Conservation (phyloP, 208 protist species). For the Acanthamoeba triangularis region DNA sequence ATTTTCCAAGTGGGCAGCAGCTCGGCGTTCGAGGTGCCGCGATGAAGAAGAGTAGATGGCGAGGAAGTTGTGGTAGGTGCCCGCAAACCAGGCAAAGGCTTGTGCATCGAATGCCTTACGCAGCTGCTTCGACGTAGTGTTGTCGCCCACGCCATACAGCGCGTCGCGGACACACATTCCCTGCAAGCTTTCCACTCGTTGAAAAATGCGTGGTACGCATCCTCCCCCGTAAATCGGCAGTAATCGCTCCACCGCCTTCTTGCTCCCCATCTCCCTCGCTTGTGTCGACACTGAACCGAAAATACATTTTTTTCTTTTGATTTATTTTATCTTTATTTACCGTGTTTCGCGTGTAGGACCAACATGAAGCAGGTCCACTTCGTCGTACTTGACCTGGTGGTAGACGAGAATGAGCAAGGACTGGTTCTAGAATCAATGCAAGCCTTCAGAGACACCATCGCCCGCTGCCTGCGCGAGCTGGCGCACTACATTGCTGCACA, state of each 20-base stretch:
- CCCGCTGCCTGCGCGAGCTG: not conserved
- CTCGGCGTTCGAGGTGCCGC: not conserved
- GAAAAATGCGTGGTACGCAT: no score
- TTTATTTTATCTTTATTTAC: not conserved
- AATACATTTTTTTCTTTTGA: no score
- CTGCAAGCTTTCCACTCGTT: not conserved
- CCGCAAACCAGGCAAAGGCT: constrained; percentile 40
- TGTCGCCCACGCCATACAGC: constrained; percentile 36
- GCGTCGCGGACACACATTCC: not conserved
- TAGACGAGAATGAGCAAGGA: not conserved
- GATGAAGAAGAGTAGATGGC: not conserved
- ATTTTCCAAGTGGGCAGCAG: not conserved
- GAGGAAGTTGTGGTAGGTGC: constrained; percentile 73
- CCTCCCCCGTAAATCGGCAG: not conserved
- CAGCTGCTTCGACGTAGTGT: not conserved
- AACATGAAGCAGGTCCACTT: constrained; percentile 22
- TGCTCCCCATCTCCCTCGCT: no score
- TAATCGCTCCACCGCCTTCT: not conserved
- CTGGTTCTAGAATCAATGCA: not conserved
- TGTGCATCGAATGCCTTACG: not conserved
- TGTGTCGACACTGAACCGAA: no score
- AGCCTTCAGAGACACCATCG: not conserved
- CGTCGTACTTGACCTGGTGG: not conserved
- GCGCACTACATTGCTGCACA: constrained; percentile 10
- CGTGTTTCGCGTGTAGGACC: not conserved